phyloP scores from a whole-genome alignment of 305 asterid species.

The Solanum chacoense region DNA sequence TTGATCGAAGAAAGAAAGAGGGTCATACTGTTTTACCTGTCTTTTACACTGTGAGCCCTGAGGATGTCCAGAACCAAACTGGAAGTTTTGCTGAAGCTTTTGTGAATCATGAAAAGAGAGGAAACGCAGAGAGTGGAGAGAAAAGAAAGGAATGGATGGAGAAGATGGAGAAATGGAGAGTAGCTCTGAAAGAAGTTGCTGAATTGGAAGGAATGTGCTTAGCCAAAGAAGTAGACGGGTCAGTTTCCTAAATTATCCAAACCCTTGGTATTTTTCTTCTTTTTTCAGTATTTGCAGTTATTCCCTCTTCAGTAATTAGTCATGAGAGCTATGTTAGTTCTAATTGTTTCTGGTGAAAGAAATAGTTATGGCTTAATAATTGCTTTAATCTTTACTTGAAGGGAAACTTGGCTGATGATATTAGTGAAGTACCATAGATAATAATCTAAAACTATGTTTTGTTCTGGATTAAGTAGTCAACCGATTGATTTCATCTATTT shows the following conservation, averaged over 20 bases:
- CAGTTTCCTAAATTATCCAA: not conserved
- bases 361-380: not conserved
- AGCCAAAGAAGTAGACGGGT: constrained; percentile 1
- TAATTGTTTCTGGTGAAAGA: not conserved
- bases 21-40: constrained; percentile 12
- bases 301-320: not conserved
- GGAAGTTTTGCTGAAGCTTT: constrained; percentile 12
- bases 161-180: constrained; percentile 4
- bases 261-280: not conserved
- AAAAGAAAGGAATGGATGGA: not conserved
- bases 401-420: not conserved
- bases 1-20: constrained; percentile 1
- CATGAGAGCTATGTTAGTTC: not conserved
- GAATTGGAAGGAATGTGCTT: constrained; percentile 3
- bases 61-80: constrained; percentile 9
- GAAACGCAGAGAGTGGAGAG: not conserved
- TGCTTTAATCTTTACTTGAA: not conserved
- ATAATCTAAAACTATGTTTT: not conserved
- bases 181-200: constrained; percentile 4
- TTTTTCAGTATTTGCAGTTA: not conserved
- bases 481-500: not conserved
- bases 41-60: not conserved
- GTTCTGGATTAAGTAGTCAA: not conserved
- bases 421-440: not conserved
- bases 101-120: not conserved